Evolutionary conservation across 2,329 filamentous ascomycete species (phyloP), one percentile per base, ranked within the genome.

Genomic region (Neocatenulostroma microsporum): DNA sequence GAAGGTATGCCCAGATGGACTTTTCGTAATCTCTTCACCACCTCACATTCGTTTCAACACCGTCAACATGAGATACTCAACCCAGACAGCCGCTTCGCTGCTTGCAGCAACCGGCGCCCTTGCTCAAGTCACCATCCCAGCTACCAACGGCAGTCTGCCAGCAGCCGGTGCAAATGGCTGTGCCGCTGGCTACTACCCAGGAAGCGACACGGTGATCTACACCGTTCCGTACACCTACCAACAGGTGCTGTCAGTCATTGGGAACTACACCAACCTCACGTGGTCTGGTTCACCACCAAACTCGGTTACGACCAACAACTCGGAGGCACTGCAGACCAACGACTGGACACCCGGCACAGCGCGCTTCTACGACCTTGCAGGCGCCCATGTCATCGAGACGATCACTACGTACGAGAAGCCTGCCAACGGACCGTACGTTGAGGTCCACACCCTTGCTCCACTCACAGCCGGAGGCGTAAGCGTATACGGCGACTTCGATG

Each of bases 201-300:
- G 44, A 17, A 34, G 23, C 23, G 41, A 47, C 30, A 38, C 35
- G 33, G 36, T 48, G 29, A 21, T 41, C 20, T 44, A 37, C 38
- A 49, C 48, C 7, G 34, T 51, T 2, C 48, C 48, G 9, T 51
- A 51, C 30, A 43, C 45, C 18, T 49, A 51, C 41, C 33, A 42
- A 13, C 26, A 49, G 39, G 47, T 49, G 26, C 12, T 48, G 12
- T 33, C 34, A 11, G 42, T 49, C 32, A 44, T 51, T 19, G 47
- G 42, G 18, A 41, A 47, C 44, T 50, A 38, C 39, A 39, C 23
- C 19, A 46, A 50, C 21, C 40, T 50, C 14, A 47, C 46, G 32
- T 48, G 42, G 42, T 40, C 39, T 24, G 41, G 45, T 10, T 28
- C 27, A 10, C 37, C 44, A 23, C 33, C n/a, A 2, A 34, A 37